Conservation (phyloP, 805 yeast species). For the Pichia nanzhaoensis region DNA sequence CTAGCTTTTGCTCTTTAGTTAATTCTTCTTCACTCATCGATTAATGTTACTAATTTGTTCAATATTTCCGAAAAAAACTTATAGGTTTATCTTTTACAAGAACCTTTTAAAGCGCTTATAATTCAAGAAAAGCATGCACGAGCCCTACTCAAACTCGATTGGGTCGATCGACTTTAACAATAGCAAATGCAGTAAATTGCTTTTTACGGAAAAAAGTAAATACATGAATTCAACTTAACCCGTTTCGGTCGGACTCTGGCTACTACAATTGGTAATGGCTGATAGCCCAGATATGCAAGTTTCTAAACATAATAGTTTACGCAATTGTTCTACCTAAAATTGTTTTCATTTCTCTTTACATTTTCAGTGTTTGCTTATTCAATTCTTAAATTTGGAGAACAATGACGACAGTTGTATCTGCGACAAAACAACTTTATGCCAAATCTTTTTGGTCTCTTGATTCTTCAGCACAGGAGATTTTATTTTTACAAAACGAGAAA, state of each 20-base stretch:
- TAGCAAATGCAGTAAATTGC: background rate
- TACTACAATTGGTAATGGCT: background rate
- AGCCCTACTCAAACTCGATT: no score
- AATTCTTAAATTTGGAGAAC: background rate
- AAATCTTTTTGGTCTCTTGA: constrained; percentile 45
- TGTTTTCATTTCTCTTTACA: no score
- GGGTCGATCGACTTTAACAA: background rate
- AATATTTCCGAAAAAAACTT: no score
- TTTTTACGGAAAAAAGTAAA: background rate
- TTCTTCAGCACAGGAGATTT: constrained; percentile 49
- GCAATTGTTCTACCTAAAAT: no score
- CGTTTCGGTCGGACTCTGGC: background rate
- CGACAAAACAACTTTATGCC: constrained; percentile 16
- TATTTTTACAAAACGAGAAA: constrained; percentile 51
- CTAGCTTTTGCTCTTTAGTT: constrained; percentile 30
- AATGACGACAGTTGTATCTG: background rate
- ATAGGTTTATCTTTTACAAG: no score
- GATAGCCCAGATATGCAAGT: no score
- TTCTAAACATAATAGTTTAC: no score
- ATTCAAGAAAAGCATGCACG: no score
- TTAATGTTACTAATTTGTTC: no score
- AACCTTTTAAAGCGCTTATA: no score
- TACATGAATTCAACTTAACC: background rate
- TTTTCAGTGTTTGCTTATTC: background rate
- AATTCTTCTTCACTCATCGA: constrained; percentile 23